A percentile compares a stretch with the other conserved stretches of the same genome.
Conservation (phyloP, 495 filamentous ascomycete species). For the Achaetomiella virescens region DNA sequence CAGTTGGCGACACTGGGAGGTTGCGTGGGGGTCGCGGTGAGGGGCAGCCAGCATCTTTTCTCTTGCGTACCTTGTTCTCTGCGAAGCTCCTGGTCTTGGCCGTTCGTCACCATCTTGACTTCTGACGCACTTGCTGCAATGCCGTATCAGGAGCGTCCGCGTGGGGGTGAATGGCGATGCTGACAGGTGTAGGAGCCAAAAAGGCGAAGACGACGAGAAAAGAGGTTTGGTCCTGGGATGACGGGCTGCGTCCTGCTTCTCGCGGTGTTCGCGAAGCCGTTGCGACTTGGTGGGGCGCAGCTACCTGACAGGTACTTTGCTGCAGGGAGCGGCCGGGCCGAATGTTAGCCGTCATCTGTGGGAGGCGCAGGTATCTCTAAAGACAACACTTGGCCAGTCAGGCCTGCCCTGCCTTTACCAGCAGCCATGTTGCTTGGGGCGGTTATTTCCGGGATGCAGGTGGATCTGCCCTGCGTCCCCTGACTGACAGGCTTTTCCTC, state of each 20-base stretch:
- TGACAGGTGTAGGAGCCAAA: constrained; percentile 8
- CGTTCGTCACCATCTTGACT: constrained; percentile 17
- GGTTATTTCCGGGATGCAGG: constrained; percentile 13
- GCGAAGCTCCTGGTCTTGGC: constrained; percentile 12
- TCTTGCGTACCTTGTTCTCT: constrained; percentile 12
- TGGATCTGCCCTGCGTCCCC: constrained; percentile 3
- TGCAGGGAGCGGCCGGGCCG: background rate
- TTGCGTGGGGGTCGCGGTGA: constrained; percentile 21
- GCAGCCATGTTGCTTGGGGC: background rate
- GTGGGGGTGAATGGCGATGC: constrained; percentile 5
- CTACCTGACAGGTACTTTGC: constrained; percentile 20
- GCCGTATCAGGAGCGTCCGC: background rate
- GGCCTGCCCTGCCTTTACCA: background rate
- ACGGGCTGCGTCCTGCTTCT: background rate
- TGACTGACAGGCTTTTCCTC: constrained; percentile 11
- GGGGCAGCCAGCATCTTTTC: constrained; percentile 19
- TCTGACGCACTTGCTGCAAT: background rate
- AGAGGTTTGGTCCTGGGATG: constrained; percentile 1
- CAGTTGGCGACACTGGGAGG: background rate
- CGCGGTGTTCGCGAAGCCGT: constrained; percentile 4
- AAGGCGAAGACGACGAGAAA: constrained; percentile 10
- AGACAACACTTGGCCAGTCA: background rate
- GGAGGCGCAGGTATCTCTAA: constrained; percentile 13
- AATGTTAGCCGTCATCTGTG: constrained; percentile 18
- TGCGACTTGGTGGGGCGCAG: constrained; percentile 23